Percentiles rank a stretch among this genome's conserved stretches.
Conservation (phyloP, 805 yeast species). For the Lipomyces oligophaga region DNA sequence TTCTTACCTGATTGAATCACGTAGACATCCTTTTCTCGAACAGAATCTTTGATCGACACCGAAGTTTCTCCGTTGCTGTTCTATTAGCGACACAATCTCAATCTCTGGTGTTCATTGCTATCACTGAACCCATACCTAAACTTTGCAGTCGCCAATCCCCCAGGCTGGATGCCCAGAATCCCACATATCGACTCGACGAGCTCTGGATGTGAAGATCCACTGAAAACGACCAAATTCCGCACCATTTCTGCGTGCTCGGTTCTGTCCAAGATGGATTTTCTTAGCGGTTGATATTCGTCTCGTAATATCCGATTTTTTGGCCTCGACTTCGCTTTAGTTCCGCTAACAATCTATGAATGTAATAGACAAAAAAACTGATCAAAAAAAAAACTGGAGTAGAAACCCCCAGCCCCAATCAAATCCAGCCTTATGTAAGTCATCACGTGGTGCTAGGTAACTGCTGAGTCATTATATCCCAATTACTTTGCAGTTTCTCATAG, state of each 20-base stretch:
- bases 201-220: constrained; percentile 85
- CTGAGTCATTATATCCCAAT: no score
- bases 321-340: no score
- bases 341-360: no score
- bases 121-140: constrained; percentile 45
- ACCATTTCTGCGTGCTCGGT: constrained; percentile 35
- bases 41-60: constrained; percentile 79
- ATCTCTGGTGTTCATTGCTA: neutral
- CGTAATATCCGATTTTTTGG: no score
- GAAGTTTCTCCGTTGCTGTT: constrained; percentile 88
- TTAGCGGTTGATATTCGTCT: no score
- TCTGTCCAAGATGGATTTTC: no score
- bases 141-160: constrained; percentile 49
- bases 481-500: no score
- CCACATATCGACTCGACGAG: constrained; percentile 72
- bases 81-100: neutral
- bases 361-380: no score
- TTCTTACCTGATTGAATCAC: constrained; percentile 59
- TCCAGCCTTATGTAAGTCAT: no score
- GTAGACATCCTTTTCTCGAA: constrained; percentile 93
- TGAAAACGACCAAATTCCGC: constrained; percentile 82
- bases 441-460: no score
- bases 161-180: constrained; percentile 68
- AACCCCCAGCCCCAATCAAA: no score
- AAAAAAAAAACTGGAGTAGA: no score